Evolutionary conservation across 1,284 basidiomycete genomes (phyloP), one percentile per base, ranked within the genome.

Genomic region (Ceratobasidium sp.): DNA sequence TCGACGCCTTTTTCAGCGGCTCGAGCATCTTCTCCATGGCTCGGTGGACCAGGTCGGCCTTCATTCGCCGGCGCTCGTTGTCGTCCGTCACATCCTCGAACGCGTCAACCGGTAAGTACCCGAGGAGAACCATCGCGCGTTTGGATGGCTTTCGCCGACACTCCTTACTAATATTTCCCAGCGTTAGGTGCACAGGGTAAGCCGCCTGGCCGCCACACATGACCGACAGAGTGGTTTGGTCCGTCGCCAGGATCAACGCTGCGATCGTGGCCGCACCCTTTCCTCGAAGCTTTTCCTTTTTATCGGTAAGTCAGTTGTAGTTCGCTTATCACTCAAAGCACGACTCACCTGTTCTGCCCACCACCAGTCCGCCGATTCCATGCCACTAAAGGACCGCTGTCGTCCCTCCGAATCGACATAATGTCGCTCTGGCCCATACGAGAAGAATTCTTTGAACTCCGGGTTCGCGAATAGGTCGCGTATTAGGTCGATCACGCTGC

Each of bases 151-250:
- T 60, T 5, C 75, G 66, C 19, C 59, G 66, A 6, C 50, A 11
- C 4, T 17, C 8, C 47, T 76, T 76, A 24, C 33, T 44, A 24
- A 76, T 62, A 24, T 75, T 76, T 4, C 75, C 73, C n/a, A 74
- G 44, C 9, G 51, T 44, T 6, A 69, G 9, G 27, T 69, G 57
- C 6, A 69, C 36, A 8, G 66, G 66, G 53, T 69, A 69, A 7
- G 53, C 66, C 53, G 41, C 24, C 27, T 69, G 66, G 17, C 66
- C 66, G 15, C 66, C 66, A 45, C 51, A 57, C 36, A 57, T 69
- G 5, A 31, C 47, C n/a, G 66, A 47, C 2, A 69, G 6, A 11
- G 5, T 69, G 8, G 66, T 69, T 22, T 69, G 33, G 17, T 69
- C 66, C 17, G 66, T 27, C 41, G 66, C 31, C 1, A 69, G 14